phyloP scores from a whole-genome alignment of 208 protist species.

The Trypanosoma congolense region DNA sequence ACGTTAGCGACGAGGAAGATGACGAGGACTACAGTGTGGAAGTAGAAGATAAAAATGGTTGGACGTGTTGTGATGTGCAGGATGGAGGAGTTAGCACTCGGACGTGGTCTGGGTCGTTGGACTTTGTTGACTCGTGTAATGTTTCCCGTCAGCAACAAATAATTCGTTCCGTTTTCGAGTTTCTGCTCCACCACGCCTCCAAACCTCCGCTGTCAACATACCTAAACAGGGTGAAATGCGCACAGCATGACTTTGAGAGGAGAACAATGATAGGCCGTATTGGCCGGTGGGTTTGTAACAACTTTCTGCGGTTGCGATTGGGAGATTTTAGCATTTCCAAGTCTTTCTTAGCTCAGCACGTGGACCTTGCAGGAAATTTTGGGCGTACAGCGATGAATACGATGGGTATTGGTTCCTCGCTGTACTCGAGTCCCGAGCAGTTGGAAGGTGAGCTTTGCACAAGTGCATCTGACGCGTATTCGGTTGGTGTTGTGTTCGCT shows the following conservation, averaged over 20 bases:
- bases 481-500: slow-evolving; percentile 63
- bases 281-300: slow-evolving; percentile 37
- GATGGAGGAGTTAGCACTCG: background rate
- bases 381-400: slow-evolving; percentile 56
- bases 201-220: slow-evolving; percentile 4
- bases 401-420: slow-evolving; percentile 70
- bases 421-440: slow-evolving; percentile 88
- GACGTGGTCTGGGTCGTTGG: background rate
- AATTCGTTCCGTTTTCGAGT: slow-evolving; percentile 12
- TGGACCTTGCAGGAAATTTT: slow-evolving; percentile 35
- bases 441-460: slow-evolving; percentile 54
- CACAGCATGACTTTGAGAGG: slow-evolving; percentile 4
- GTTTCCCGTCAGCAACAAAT: background rate
- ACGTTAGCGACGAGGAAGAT: slow-evolving; percentile 16
- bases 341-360: slow-evolving; percentile 23
- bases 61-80: background rate
- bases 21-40: slow-evolving; percentile 23
- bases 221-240: slow-evolving; percentile 1
- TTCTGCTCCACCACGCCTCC: slow-evolving; percentile 3
- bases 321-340: slow-evolving; percentile 83
- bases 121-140: background rate
- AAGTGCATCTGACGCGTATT: slow-evolving; percentile 59
- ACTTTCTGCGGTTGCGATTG: slow-evolving; percentile 64
- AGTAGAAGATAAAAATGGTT: slow-evolving; percentile 11
- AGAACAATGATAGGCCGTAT: background rate